Percentiles rank a stretch among this genome's conserved stretches.
phyloP scores from a whole-genome alignment of 495 filamentous ascomycete species.

The Aspergillus taichungensis region DNA sequence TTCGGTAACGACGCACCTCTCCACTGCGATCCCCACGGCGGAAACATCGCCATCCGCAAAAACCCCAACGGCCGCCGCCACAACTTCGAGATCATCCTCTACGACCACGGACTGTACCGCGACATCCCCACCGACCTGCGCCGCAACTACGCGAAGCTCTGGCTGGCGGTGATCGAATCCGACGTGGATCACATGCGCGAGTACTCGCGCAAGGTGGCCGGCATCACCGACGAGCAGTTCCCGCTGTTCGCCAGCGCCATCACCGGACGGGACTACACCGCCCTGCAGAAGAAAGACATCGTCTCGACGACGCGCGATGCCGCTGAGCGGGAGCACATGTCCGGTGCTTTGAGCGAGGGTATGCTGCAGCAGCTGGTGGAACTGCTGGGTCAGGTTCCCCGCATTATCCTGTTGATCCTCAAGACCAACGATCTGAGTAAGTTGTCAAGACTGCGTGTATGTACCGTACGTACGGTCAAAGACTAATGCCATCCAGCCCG shows the following conservation, averaged over 20 bases:
- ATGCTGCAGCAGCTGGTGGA: slow-evolving; percentile 82
- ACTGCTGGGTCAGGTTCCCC: slow-evolving; percentile 77
- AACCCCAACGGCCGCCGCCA: slow-evolving; percentile 48
- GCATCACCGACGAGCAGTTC: slow-evolving; percentile 85
- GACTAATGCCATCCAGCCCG: slow-evolving; percentile 44
- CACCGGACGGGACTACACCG: slow-evolving; percentile 83
- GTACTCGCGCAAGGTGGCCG: slow-evolving; percentile 82
- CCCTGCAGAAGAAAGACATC: slow-evolving; percentile 52
- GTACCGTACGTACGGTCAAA: too few relatives aligned
- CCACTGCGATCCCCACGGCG: slow-evolving; percentile 96
- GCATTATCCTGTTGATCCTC: slow-evolving; percentile 87
- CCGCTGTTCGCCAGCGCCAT: slow-evolving; percentile 94
- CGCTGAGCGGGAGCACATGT: slow-evolving; percentile 74
- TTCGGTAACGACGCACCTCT: slow-evolving; percentile 84
- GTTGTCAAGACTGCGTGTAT: slow-evolving; percentile 9
- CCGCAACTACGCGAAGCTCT: slow-evolving; percentile 90
- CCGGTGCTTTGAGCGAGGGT: slow-evolving; percentile 73
- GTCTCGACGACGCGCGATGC: slow-evolving; percentile 53
- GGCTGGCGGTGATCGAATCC: slow-evolving; percentile 89
- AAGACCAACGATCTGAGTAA: slow-evolving; percentile 96
- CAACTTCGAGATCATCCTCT: slow-evolving; percentile 98
- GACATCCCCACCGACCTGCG: slow-evolving; percentile 74
- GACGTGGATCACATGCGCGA: slow-evolving; percentile 77
- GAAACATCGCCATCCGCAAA: slow-evolving; percentile 87
- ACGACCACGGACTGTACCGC: slow-evolving; percentile 94